These are phyloP conservation scores for Epipyxis sp. DNA, from an alignment of 108 stramenopile species.

Conservation along the genomic window DNA sequence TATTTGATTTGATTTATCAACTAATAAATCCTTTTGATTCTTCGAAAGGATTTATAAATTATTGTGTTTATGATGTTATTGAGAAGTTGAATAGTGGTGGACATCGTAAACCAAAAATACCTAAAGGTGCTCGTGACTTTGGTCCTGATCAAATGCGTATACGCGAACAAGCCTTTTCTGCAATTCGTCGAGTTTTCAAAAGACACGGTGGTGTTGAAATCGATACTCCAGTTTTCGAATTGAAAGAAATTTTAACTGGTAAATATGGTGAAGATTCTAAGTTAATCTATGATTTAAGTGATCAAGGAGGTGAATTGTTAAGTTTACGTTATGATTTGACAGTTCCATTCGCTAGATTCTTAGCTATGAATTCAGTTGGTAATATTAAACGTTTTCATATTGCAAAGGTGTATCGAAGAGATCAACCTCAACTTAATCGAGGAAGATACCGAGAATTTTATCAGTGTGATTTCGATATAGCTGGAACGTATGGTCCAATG, in stretches of 20 bases:
- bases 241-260: slow-evolving; percentile 79
- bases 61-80: neutral
- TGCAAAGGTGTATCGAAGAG: slow-evolving; percentile 79
- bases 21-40: neutral
- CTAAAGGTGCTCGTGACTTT: slow-evolving; percentile 75
- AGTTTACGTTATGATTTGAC: slow-evolving; percentile 80
- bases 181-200: slow-evolving; percentile 78
- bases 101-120: slow-evolving; percentile 70
- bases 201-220: slow-evolving; percentile 86
- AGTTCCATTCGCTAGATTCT: slow-evolving; percentile 83
- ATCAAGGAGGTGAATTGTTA: slow-evolving; percentile 78
- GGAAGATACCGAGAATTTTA: slow-evolving; percentile 89
- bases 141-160: slow-evolving; percentile 78
- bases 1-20: slow-evolving; percentile 33
- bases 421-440: slow-evolving; percentile 67
- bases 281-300: slow-evolving; percentile 85
- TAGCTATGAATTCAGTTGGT: slow-evolving; percentile 74
- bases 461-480: slow-evolving; percentile 89
- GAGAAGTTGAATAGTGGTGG: slow-evolving; percentile 53
- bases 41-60: neutral
- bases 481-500: slow-evolving; percentile 68
- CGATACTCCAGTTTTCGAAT: slow-evolving; percentile 87
- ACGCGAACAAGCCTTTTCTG: slow-evolving; percentile 71
- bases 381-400: slow-evolving; percentile 87
- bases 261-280: slow-evolving; percentile 87